Percentiles rank a stretch among this genome's conserved stretches.
These are phyloP conservation scores for Dioscorea alata DNA, from an alignment of 106 monocot genomes.

Conservation along the genomic window DNA sequence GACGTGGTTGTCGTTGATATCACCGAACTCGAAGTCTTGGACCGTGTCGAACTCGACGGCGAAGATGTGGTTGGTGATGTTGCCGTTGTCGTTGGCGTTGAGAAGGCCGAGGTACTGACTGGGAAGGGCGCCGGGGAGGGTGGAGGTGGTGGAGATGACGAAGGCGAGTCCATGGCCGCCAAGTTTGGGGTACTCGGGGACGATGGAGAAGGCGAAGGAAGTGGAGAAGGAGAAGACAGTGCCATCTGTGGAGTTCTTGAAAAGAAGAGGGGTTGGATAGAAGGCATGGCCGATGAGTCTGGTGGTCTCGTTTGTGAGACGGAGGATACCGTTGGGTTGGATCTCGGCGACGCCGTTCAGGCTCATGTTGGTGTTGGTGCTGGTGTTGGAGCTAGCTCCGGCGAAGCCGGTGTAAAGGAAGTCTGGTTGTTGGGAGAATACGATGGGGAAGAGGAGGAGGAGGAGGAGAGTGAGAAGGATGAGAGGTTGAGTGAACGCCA, in stretches of 20 bases:
- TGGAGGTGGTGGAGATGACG: background rate
- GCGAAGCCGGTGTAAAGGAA: constrained; percentile 16
- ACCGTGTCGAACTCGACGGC: constrained; percentile 6
- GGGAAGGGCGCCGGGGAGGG: background rate
- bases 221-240: constrained; percentile 9
- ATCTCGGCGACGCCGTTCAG: background rate
- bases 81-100: background rate
- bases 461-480: too few species aligned
- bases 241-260: background rate
- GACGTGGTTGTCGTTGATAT: constrained; percentile 6
- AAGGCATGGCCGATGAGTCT: constrained; percentile 5
- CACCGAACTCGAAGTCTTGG: background rate
- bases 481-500: too few species aligned
- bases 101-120: constrained; percentile 7
- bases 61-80: background rate
- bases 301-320: constrained; percentile 8
- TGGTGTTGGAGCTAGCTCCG: background rate
- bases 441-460: too few species aligned
- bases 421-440: background rate
- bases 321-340: constrained; percentile 1
- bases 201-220: constrained; percentile 13
- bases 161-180: constrained; percentile 7
- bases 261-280: constrained; percentile 1
- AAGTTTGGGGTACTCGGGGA: background rate
- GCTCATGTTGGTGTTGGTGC: background rate